A percentile compares a stretch with the other conserved stretches of the same genome.
phyloP scores from a whole-genome alignment of 768 basidiomycete species.

The Candolleomyces aberdarensis region DNA sequence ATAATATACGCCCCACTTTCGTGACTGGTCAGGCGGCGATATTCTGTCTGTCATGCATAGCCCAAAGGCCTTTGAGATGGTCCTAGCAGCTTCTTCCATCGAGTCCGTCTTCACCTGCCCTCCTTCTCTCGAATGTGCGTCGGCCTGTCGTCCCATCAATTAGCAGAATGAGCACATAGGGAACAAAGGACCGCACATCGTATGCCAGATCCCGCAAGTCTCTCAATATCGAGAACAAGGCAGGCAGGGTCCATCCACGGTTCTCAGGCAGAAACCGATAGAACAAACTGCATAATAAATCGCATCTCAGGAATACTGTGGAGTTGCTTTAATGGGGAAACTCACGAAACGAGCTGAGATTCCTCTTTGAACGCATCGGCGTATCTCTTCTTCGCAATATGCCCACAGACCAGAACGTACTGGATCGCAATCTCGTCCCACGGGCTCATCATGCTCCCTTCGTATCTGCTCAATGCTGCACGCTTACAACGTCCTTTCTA shows the following conservation, averaged over 20 bases:
- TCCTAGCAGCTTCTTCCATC: conserved; percentile 85
- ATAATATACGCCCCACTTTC: conserved; percentile 93
- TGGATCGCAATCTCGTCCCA: conserved; percentile 88
- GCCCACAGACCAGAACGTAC: conserved; percentile 72
- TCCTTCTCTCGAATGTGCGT: conserved; percentile 50
- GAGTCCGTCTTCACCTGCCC: conserved; percentile 56
- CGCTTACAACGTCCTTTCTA: conserved; percentile 23
- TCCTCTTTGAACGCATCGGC: conserved; percentile 82
- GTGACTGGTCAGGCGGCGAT: conserved; percentile 67
- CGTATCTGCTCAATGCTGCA: conserved; percentile 41
- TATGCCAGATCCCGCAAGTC: conserved; percentile 85
- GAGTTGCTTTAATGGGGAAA: conserved; percentile 13
- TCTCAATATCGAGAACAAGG: conserved; percentile 74
- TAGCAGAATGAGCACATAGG: not conserved
- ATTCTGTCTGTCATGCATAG: conserved; percentile 84
- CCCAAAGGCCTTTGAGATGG: conserved; percentile 87
- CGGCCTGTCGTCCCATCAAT: conserved; percentile 42
- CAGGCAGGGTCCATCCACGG: conserved; percentile 84
- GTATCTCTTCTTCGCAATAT: conserved; percentile 63
- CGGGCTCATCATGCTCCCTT: conserved; percentile 64
- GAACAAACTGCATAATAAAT: conserved; percentile 49
- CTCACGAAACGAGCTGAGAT: conserved; percentile 71
- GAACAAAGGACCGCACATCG: conserved; percentile 50
- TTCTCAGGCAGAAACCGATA: conserved; percentile 77
- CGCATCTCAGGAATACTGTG: no score